A percentile compares a stretch with the other conserved stretches of the same genome.
phyloP scores from a whole-genome alignment of 768 basidiomycete genomes.

The Pisolithus albus region DNA sequence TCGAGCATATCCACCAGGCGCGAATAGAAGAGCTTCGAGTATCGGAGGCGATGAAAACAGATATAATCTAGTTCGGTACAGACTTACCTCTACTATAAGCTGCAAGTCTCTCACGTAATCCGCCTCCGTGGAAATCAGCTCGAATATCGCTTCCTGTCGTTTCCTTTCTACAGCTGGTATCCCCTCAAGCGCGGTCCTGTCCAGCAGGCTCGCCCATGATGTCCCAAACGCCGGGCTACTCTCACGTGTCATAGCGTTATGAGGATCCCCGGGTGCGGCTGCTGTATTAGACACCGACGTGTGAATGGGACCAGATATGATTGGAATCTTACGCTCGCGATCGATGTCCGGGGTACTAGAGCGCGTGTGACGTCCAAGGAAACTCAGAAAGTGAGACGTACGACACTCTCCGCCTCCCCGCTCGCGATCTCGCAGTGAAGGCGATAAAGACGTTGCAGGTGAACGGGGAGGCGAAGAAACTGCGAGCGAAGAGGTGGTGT shows the following conservation, averaged over 20 bases:
- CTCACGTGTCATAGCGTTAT: constrained; percentile 29
- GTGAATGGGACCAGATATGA: constrained; percentile 67
- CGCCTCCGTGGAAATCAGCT: constrained; percentile 85
- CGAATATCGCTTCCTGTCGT: constrained; percentile 94
- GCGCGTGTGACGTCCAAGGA: constrained; percentile 46
- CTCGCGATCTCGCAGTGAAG: constrained; percentile 28
- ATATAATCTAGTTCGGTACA: not conserved
- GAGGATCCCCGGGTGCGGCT: not conserved
- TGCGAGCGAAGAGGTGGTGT: constrained; percentile 26
- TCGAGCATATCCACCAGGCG: constrained; percentile 67
- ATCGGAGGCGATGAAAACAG: constrained; percentile 1
- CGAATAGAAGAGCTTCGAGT: constrained; percentile 72
- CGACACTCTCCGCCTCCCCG: constrained; percentile 29
- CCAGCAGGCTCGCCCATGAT: constrained; percentile 92
- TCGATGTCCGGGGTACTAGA: constrained; percentile 46
- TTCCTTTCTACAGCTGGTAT: constrained; percentile 74
- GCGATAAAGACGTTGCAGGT: constrained; percentile 26
- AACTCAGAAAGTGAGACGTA: constrained; percentile 47
- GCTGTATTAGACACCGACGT: constrained; percentile 17
- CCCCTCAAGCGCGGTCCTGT: constrained; percentile 73
- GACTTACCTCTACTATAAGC: constrained; percentile 75
- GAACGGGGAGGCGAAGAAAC: constrained; percentile 36
- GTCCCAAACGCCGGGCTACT: constrained; percentile 56
- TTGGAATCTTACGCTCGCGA: constrained; percentile 39
- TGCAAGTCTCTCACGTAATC: constrained; percentile 90